These are phyloP conservation scores for Decorospora gaudefroyi DNA, from an alignment of 2,329 filamentous ascomycete species.

Conservation along the genomic window DNA sequence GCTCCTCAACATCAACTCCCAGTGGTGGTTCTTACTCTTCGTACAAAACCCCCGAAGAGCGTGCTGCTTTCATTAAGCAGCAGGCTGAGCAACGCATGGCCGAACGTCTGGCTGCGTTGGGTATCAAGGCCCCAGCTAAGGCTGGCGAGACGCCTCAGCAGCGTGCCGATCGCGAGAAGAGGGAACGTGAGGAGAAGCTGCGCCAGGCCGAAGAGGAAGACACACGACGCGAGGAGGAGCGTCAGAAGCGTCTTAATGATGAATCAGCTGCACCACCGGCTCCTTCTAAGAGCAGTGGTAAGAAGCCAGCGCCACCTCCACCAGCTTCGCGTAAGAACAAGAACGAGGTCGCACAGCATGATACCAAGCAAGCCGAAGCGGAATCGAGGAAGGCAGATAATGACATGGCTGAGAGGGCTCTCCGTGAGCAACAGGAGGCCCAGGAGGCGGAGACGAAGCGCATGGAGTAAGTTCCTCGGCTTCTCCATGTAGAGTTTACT, in stretches of 20 bases:
- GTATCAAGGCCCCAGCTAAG: slow-evolving; percentile 82
- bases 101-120: slow-evolving; percentile 88
- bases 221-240: slow-evolving; percentile 81
- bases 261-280: slow-evolving; percentile 69
- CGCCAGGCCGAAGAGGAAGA: slow-evolving; percentile 94
- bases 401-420: slow-evolving; percentile 57
- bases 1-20: slow-evolving; percentile 58
- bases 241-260: slow-evolving; percentile 79
- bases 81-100: slow-evolving; percentile 97
- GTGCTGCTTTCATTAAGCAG: slow-evolving; percentile 94
- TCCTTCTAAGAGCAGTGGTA: slow-evolving; percentile 48
- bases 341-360: slow-evolving; percentile 62
- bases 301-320: slow-evolving; percentile 70
- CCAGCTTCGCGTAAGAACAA: slow-evolving; percentile 71
- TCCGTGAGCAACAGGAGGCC: slow-evolving; percentile 72
- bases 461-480: slow-evolving; percentile 73
- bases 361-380: slow-evolving; percentile 56
- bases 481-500: slow-evolving; percentile 7
- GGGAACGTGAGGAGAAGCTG: slow-evolving; percentile 83
- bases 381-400: slow-evolving; percentile 65
- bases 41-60: slow-evolving; percentile 89
- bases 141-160: slow-evolving; percentile 80
- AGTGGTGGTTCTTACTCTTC: slow-evolving; percentile 74
- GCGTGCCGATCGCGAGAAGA: slow-evolving; percentile 82
- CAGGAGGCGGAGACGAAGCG: slow-evolving; percentile 73